Conservation (phyloP, 2,329 filamentous ascomycete species). For the Microcera coccophila region DNA sequence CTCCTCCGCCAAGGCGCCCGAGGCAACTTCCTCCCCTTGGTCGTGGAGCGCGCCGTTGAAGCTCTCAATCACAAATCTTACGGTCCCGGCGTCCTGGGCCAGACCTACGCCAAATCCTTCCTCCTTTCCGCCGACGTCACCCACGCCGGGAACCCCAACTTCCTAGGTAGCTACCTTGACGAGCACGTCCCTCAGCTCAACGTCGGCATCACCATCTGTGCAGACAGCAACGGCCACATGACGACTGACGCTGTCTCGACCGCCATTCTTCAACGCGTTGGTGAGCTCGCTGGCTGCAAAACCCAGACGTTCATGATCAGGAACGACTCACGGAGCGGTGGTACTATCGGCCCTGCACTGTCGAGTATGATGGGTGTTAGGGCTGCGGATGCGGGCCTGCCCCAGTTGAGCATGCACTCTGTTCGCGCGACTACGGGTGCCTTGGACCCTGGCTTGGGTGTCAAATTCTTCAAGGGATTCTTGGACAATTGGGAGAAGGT, state of each 20-base stretch:
- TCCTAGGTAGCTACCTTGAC: slow-evolving; percentile 75
- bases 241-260: slow-evolving; percentile 87
- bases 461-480: slow-evolving; percentile 85
- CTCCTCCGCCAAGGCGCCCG: slow-evolving; percentile 83
- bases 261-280: slow-evolving; percentile 73
- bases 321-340: slow-evolving; percentile 84
- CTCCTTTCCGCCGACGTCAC: slow-evolving; percentile 89
- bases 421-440: slow-evolving; percentile 84
- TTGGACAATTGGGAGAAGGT: slow-evolving; percentile 81
- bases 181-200: slow-evolving; percentile 87
- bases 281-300: slow-evolving; percentile 65
- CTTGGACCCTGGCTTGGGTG: slow-evolving; percentile 81
- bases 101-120: slow-evolving; percentile 89
- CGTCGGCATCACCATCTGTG: slow-evolving; percentile 73
- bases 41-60: slow-evolving; percentile 79
- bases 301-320: slow-evolving; percentile 92
- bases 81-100: slow-evolving; percentile 63
- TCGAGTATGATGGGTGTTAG: slow-evolving; percentile 75
- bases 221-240: slow-evolving; percentile 92
- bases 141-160: slow-evolving; percentile 94
- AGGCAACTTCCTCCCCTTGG: slow-evolving; percentile 79
- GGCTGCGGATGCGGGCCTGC: slow-evolving; percentile 81
- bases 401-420: slow-evolving; percentile 91
- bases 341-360: slow-evolving; percentile 92
- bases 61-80: slow-evolving; percentile 51